A percentile compares a stretch with the other conserved stretches of the same genome.
These are phyloP conservation scores for Caryocar brasiliense DNA, from an alignment of 441 rosid genomes.

Conservation along the genomic window DNA sequence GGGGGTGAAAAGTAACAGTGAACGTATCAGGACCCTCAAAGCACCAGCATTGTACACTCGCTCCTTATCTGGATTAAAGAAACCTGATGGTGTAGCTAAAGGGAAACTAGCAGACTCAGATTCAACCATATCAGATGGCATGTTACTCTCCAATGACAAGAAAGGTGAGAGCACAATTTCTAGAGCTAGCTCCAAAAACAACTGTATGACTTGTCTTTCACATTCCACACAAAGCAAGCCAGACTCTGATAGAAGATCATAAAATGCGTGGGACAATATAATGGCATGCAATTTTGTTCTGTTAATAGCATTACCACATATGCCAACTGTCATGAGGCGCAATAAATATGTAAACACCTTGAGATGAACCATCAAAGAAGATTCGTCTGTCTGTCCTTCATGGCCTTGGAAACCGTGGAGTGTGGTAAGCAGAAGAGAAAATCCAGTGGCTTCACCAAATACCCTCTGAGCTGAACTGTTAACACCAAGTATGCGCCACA, in stretches of 20 bases:
- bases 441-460: conserved; percentile 97
- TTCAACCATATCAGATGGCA: conserved; percentile 37
- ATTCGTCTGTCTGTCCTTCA: conserved; percentile 47
- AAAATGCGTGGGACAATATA: conserved; percentile 84
- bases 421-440: conserved; percentile 91
- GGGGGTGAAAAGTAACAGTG: conserved; percentile 89
- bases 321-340: conserved; percentile 93
- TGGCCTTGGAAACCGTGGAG: conserved; percentile 88
- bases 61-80: conserved; percentile 68
- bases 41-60: conserved; percentile 91
- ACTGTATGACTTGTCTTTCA: conserved; percentile 94
- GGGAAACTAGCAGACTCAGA: conserved; percentile 42
- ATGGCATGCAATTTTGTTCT: conserved; percentile 80
- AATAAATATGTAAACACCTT: conserved; percentile 79
- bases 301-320: conserved; percentile 67
- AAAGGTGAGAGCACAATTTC: conserved; percentile 93
- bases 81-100: conserved; percentile 52
- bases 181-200: conserved; percentile 89
- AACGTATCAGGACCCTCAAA: conserved; percentile 75
- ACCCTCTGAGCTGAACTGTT: conserved; percentile 82
- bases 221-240: conserved; percentile 89
- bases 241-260: conserved; percentile 89
- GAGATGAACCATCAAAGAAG: conserved; percentile 40
- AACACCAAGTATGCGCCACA: conserved; percentile 93
- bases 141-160: conserved; percentile 46